Evolutionary conservation across 257 asterid genomes (phyloP), one percentile per base, ranked within the genome.

Genomic region (Leptodermis oblonga): DNA sequence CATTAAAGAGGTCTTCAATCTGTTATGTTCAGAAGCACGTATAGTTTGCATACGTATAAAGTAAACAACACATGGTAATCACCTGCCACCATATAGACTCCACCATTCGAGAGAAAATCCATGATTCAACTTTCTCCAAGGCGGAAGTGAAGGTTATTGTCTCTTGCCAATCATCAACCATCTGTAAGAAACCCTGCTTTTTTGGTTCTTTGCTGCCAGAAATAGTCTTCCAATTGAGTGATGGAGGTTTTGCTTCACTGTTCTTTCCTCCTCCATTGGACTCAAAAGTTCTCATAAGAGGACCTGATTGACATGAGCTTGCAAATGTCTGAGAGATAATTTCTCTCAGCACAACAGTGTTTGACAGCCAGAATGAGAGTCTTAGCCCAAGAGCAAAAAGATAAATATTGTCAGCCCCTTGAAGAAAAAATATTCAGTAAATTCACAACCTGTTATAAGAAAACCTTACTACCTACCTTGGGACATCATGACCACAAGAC

Each of bases 71-170:
- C 13, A 78, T 62, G 68, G 48, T 25, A 68, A 75, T 78, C 68
- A 94, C 99, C 99, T 94, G 99, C 99, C 99, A 94, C 99, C 97
- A 94, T 81, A 94, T 87, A 20, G 97, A 94, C 78, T 94, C 97
- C 53, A 94, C 92, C 33, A 89, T 87, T 83, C 99, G 85, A 56
- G 85, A 86, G 82, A 94, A 94, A 74, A 94, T 87, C 97, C 99
- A 91, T 56, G 96, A 86, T 81, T 94, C 97, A 20, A 94, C 87
- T 82, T 85, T 89, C 82, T 82, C 96, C 78, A 94, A 83, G 73
- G 97, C 87, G 80, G 86, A 85, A 68, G 87, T 86, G 73, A 89
- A 86, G 65, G 92, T 85, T 81, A 84, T 82, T 65, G 97, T 88
- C 79, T 91, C 96, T 82, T 91, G 95, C 99, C 99, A 94, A 79